Conservation (phyloP, 73 alveolate species). For the Paramecium sexaurelia region DNA sequence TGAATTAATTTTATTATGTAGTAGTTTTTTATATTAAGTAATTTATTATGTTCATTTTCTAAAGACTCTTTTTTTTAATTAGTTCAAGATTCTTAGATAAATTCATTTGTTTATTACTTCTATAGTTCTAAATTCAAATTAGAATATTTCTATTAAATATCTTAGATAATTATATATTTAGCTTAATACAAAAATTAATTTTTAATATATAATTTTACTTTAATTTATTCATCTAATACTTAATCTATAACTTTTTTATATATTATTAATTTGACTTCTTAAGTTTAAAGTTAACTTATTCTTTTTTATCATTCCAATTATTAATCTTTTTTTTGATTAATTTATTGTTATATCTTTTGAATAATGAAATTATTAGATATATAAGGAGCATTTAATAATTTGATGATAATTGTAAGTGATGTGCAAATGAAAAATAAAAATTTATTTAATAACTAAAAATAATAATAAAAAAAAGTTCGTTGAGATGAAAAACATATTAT, state of each 20-base stretch:
- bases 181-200: too few relatives aligned
- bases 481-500: slow-evolving; percentile 20
- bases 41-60: background rate
- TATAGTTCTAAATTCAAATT: too few relatives aligned
- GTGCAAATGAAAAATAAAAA: background rate
- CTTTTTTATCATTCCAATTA: background rate
- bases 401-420: background rate
- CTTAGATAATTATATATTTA: too few relatives aligned
- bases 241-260: too few relatives aligned
- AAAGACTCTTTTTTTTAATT: background rate
- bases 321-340: background rate
- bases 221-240: background rate
- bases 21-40: background rate
- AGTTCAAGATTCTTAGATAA: too few relatives aligned
- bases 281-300: background rate
- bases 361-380: background rate
- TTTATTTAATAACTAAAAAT: background rate
- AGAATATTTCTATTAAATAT: too few relatives aligned
- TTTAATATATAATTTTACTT: background rate
- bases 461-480: background rate
- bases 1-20: background rate
- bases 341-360: background rate
- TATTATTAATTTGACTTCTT: background rate
- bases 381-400: background rate
- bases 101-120: background rate